A percentile compares a stretch with the other conserved stretches of the same genome.
phyloP scores from a whole-genome alignment of 176 grass and related monocot species.

The Oryza longistaminata region DNA sequence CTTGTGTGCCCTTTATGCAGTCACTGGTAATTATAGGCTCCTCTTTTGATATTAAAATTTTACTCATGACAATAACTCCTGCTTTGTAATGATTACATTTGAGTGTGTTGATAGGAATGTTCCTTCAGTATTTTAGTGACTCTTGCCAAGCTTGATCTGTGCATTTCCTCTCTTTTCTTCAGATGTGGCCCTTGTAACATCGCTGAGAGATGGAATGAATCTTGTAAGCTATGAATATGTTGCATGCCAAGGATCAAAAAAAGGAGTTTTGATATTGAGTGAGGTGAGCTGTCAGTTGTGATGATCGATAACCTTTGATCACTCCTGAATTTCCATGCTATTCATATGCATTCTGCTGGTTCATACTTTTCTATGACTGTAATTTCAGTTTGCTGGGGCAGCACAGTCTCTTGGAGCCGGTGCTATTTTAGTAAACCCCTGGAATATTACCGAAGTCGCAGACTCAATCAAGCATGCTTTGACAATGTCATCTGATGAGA shows the following conservation, averaged over 20 bases:
- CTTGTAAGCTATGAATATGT: constrained; percentile 99
- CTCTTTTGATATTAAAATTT: constrained; percentile 30
- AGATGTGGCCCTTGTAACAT: constrained; percentile 99
- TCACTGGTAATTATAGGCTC: constrained; percentile 65
- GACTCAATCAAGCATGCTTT: constrained; percentile 67
- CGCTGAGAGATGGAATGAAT: constrained; percentile 98
- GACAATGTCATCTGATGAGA: constrained; percentile 75
- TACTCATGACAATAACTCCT: neutral
- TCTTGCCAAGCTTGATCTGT: constrained; percentile 22
- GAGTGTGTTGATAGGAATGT: neutral
- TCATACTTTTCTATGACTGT: constrained; percentile 33
- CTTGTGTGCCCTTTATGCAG: constrained; percentile 93
- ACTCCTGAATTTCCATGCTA: neutral
- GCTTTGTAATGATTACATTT: neutral
- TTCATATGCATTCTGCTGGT: neutral
- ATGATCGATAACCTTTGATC: constrained; percentile 3
- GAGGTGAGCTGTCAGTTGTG: constrained; percentile 57
- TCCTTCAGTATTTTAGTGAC: neutral
- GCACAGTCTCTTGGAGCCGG: constrained; percentile 99
- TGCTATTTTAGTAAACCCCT: constrained; percentile 94
- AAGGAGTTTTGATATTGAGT: constrained; percentile 95
- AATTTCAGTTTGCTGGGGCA: constrained; percentile 95
- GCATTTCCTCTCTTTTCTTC: constrained; percentile 34
- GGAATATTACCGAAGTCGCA: constrained; percentile 97
- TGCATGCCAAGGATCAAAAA: constrained; percentile 94